Base-by-base conservation (phyloP, 495 filamentous ascomycete species). In the Amphirosellinia nigrospora region DNA sequence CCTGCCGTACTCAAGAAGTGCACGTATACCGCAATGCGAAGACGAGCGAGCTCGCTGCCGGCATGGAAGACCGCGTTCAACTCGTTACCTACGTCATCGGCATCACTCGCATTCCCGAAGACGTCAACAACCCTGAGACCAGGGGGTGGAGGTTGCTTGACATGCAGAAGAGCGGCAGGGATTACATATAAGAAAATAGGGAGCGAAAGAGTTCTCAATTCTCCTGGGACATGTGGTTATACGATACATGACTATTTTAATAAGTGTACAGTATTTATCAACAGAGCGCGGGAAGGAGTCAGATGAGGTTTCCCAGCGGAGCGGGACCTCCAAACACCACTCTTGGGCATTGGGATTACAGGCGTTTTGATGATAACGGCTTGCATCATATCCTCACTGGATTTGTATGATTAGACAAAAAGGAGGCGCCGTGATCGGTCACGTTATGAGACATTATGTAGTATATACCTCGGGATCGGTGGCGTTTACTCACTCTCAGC, bases 31-130 rank as follows among this genome's bases (percentile, higher is more conserved):
- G 91, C 48, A 96, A 98, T 72, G 87, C 89, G 45, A 98, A 99
- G 85, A 91, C 92, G 0, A 88, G 88, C 66, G 86, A 97, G 74
- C 88, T 99, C 48, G 94, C 94, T 23, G 96, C 96, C n/a, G 96
- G 96, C 38, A 97, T 97, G 93, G 96, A 99, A 79, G 96, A 99
- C 81, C 94, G 92, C 82, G 96, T 99, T 38, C 95, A 98, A 79
- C 91, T 96, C 68, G 96, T 99, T 71, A 98, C 96, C 1, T 99
- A 99, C 74, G 96, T 94, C 52, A 98, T 99, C 73, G 96, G 96
- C 64, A 90, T 98, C 64, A 98, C 96, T 2, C 86, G 96, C 65
- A 89, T 97, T 45, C 87, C 95, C 28, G 96, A 99, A 75, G 96
- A 99, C 72, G 96, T 98, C 65, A 94, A 89, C 83, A 98, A 98